phyloP scores from a whole-genome alignment of 345 rosid genomes.

The Euphorbia pulcherrima region DNA sequence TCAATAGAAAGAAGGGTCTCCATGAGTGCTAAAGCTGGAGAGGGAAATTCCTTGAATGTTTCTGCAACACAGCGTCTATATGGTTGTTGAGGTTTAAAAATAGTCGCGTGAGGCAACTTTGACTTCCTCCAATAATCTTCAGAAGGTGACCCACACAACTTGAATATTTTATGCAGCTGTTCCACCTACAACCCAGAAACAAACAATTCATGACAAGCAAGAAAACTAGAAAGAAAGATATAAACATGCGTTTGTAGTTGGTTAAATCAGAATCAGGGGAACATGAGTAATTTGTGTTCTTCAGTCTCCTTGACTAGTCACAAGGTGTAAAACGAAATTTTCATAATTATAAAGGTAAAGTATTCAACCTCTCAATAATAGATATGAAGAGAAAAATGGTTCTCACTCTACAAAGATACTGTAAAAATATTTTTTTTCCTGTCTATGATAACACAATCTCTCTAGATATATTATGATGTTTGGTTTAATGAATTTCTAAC shows the following conservation, averaged over 20 bases:
- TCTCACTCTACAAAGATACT: background rate
- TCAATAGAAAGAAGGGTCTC: slow-evolving; percentile 82
- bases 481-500: no score
- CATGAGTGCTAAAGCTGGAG: slow-evolving; percentile 76
- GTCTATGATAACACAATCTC: no score
- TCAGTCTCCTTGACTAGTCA: background rate
- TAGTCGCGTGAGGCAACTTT: slow-evolving; percentile 94
- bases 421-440: no score
- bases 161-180: slow-evolving; percentile 96
- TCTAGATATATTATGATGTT: no score
- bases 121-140: slow-evolving; percentile 96
- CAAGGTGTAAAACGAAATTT: background rate
- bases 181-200: slow-evolving; percentile 61
- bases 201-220: background rate
- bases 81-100: slow-evolving; percentile 96
- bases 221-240: no score
- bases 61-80: slow-evolving; percentile 86
- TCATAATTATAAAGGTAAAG: background rate
- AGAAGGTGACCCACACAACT: slow-evolving; percentile 95
- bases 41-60: slow-evolving; percentile 90
- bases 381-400: background rate
- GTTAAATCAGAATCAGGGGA: background rate
- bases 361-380: background rate
- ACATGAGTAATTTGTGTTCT: background rate
- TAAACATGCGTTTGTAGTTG: no score